Base-by-base conservation (phyloP, 1,284 basidiomycete species). In the Prillingera fragicola region DNA sequence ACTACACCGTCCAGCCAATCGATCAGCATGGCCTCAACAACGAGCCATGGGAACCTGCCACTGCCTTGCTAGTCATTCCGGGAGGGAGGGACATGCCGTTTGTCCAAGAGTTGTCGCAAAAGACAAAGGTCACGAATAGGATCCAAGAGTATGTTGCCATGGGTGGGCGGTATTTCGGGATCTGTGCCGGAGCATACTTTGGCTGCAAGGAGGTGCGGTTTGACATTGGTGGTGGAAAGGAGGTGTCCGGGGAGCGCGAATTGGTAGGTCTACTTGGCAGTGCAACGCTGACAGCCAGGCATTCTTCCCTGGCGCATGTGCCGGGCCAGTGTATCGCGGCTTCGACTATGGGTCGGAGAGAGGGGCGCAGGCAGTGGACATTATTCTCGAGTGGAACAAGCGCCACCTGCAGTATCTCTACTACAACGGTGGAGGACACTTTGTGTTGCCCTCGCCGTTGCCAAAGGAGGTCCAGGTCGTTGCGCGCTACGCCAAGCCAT, bases 21-120 rank as follows among this genome's bases (percentile, higher is more conserved):
- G 72, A 79, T 0, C 73, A 76, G 1, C 71, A 79, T 31, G 64
- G 77, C 1, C 71, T 92, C 8, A 67, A 74, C 0, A 73, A 76
- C 1, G 80, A 84, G 38, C 87, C 87, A 13, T 92, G 88, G 88
- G 65, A 79, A 31, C 61, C 73, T 3, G 76, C 77, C 19, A 89
- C 87, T 59, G 82, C 82, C 6, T 74, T 90, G 2, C 77, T 92
- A 8, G 82, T 88, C 38, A 71, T 91, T 43, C 85, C 84, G 2
- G 78, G 78, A 17, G 79, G 79, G 35, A 67, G 74, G 21, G 74
- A 75, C 46, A 49, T 75, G 15, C 73, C 74, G 3, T 77, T 77
- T 59, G 70, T 74, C 13, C 54, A 73, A 36, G 73, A 78, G 9
- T 59, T 75, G 24, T 70, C 75, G 7, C 41, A 41, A n/a, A 59